phyloP scores from a whole-genome alignment of 805 yeast genomes.

The Candida sanyiensis region DNA sequence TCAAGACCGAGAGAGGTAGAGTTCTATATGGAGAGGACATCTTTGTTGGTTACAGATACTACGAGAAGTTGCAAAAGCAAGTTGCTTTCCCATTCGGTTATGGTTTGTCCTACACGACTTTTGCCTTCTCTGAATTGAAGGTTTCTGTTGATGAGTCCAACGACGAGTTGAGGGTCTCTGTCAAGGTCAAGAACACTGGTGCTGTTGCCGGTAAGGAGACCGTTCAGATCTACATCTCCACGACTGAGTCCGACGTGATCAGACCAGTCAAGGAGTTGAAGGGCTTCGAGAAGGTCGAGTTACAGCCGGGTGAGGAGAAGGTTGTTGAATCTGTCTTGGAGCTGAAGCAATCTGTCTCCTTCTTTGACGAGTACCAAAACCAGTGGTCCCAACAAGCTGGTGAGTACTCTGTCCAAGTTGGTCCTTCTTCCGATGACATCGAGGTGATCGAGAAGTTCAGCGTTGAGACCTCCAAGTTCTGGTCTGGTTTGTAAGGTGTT shows the following conservation, averaged over 20 bases:
- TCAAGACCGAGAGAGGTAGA: conserved; percentile 44
- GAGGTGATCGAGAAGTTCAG: conserved; percentile 21
- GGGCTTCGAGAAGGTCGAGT: conserved; percentile 45
- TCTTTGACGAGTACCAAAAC: conserved; percentile 42
- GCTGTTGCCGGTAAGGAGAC: conserved; percentile 44
- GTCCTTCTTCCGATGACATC: conserved; percentile 31
- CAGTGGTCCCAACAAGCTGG: conserved; percentile 50
- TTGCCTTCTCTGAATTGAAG: conserved; percentile 34
- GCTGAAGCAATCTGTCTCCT: conserved; percentile 45
- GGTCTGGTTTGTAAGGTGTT: conserved; percentile 18
- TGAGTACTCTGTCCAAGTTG: conserved; percentile 43
- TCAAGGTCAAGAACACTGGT: conserved; percentile 44
- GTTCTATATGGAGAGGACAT: conserved; percentile 62
- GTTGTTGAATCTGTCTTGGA: conserved; percentile 32
- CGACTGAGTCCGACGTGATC: conserved; percentile 28
- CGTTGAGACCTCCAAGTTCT: conserved; percentile 20
- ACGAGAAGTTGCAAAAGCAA: conserved; percentile 43
- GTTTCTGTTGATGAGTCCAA: conserved; percentile 27
- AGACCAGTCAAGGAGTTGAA: conserved; percentile 58
- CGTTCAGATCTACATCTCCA: conserved; percentile 47
- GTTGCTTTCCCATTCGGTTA: conserved; percentile 57
- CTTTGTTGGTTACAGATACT: conserved; percentile 57
- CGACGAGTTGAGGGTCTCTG: conserved; percentile 26
- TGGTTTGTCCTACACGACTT: conserved; percentile 56
- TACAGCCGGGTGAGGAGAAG: conserved; percentile 39